Conservation (phyloP, 192 early-diverging fungal species). For the Linderina pennispora region DNA sequence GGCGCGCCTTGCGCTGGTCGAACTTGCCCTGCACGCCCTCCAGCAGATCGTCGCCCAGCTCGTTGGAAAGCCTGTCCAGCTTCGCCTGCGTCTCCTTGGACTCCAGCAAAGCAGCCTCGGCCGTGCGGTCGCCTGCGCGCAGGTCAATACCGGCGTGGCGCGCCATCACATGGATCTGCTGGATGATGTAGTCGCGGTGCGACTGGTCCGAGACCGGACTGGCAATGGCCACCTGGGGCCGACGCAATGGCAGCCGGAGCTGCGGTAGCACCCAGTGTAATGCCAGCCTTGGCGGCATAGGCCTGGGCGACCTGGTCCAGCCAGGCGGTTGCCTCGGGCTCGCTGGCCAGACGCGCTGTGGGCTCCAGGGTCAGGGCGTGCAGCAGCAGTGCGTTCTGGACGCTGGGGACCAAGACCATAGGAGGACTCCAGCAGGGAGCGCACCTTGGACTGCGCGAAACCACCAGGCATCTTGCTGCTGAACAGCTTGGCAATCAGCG, state of each 20-base stretch:
- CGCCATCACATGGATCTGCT: conserved; percentile 81
- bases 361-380: conserved; percentile 72
- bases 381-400: conserved; percentile 61
- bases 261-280: too few species aligned
- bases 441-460: conserved; percentile 69
- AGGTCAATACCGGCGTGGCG: conserved; percentile 77
- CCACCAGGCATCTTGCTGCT: conserved; percentile 91
- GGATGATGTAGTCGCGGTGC: conserved; percentile 62
- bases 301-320: conserved; percentile 56
- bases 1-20: conserved; percentile 72
- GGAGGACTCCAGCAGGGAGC: conserved; percentile 49
- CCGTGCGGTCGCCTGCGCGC: conserved; percentile 57
- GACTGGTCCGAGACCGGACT: too few species aligned
- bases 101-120: conserved; percentile 55
- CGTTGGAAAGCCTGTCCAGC: conserved; percentile 69
- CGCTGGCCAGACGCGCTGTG: conserved; percentile 60
- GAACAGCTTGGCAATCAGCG: conserved; percentile 78
- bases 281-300: conserved; percentile 2
- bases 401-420: conserved; percentile 64
- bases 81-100: conserved; percentile 59
- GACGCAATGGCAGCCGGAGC: too few species aligned
- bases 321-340: conserved; percentile 77
- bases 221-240: too few species aligned
- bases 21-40: conserved; percentile 79
- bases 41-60: conserved; percentile 76